Base-by-base conservation (phyloP, 2,329 filamentous ascomycete genomes). In the Fusarium fracticaudum region DNA sequence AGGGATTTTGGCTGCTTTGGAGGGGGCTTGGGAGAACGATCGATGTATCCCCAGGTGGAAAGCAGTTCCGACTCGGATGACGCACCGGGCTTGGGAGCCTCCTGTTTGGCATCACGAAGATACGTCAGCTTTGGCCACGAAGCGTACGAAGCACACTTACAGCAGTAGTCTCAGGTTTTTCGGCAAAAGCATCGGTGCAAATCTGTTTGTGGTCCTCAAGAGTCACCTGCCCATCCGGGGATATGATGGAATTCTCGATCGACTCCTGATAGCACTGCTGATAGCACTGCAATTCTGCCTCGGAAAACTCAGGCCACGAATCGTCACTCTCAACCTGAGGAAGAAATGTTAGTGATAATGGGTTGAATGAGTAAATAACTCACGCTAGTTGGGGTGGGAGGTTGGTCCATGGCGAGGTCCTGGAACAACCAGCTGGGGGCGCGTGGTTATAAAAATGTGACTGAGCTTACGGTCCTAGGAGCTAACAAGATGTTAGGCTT, bases 101-200 rank as follows among this genome's bases (percentile, higher is more conserved):
- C 3, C 20, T 33, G 20, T 50, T n/a, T 20, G 22, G 14, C 47
- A 29, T 33, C 9, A 8, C 5, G 4, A n/a, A 33, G 29, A 26
- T 18, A n/a, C 6, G 8, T 50, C 7, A 50, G 47, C 15, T 18
- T 33, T 33, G 14, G 29, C 6, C 11, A 26, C 26, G n/a, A 22
- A 12, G 11, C 12, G 24, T 12, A 13, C 8, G 4, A 45, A 50
- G 29, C 6, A 33, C 20, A 33, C 20, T 50, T 6, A 50, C 47
- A 33, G 22, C 14, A 50, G 29, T 4, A 15, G 22, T 9, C 1
- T 18, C 14, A 33, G 47, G 4, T 1, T n/a, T 3, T 5, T 17
- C 4, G 8, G 6, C 29, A n/a, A 5, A 0, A 6, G 0, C 8
- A n/a, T 50, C 14, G 22, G 31, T 9, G 7, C 0, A 15, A n/a